These are phyloP conservation scores for Drechslerella stenobrocha DNA, from an alignment of 2,329 filamentous ascomycete genomes.

Conservation along the genomic window DNA sequence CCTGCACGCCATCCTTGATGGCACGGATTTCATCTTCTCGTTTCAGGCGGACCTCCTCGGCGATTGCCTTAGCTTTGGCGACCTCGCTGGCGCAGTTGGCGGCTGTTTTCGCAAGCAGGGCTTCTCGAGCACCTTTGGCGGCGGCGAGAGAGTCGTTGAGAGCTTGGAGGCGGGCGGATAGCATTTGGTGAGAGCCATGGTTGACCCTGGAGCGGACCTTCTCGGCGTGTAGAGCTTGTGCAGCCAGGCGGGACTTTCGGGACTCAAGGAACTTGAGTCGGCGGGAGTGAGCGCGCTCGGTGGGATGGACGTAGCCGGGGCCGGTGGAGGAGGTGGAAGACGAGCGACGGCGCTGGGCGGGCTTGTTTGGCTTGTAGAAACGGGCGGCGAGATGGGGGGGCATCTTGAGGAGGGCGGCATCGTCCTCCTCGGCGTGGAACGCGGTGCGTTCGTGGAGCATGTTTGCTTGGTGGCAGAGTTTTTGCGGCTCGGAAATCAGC, in stretches of 20 bases:
- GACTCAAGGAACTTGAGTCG: constrained; percentile 79
- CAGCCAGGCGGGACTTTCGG: constrained; percentile 75
- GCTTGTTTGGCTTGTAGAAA: constrained; percentile 70
- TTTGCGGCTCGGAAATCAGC: constrained; percentile 14
- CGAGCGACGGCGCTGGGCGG: constrained; percentile 65
- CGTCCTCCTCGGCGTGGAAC: constrained; percentile 45
- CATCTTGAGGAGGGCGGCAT: constrained; percentile 61
- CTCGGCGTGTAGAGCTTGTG: constrained; percentile 78
- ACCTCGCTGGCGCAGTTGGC: constrained; percentile 81
- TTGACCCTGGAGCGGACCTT: constrained; percentile 72
- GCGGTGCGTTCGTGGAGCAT: constrained; percentile 24
- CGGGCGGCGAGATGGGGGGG: constrained; percentile 77
- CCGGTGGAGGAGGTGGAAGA: constrained; percentile 60
- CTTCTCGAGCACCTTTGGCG: constrained; percentile 75
- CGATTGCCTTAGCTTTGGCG: constrained; percentile 77
- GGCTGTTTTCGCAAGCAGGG: constrained; percentile 78
- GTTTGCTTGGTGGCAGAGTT: constrained; percentile 9
- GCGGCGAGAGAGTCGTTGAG: constrained; percentile 50
- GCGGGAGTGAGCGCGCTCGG: constrained; percentile 59
- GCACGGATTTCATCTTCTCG: constrained; percentile 73
- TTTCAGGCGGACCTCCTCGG: constrained; percentile 78
- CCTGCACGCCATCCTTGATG: constrained; percentile 74
- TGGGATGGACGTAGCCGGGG: constrained; percentile 79
- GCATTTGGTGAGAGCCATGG: constrained; percentile 68
- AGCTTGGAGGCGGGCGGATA: constrained; percentile 65